These are phyloP conservation scores for Fusarium coicis DNA, from an alignment of 2,329 filamentous ascomycete genomes.

Conservation along the genomic window DNA sequence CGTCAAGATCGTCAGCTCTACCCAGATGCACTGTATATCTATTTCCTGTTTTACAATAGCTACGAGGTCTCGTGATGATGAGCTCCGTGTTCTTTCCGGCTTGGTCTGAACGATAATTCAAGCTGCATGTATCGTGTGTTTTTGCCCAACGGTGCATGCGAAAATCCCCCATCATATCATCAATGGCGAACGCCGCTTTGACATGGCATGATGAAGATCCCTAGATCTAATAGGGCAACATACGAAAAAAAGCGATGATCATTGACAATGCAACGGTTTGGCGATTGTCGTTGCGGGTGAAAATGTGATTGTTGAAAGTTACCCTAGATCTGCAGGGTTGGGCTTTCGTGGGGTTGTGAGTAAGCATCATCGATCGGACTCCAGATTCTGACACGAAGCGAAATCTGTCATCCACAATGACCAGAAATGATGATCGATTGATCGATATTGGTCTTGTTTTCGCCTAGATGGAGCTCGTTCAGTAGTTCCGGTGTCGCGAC, in stretches of 20 bases:
- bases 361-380: background rate
- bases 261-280: background rate
- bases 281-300: background rate
- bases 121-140: background rate
- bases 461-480: background rate
- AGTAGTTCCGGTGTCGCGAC: background rate
- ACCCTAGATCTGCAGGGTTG: slow-evolving; percentile 12
- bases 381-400: background rate
- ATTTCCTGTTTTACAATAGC: background rate
- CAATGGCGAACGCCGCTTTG: background rate
- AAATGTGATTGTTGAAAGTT: background rate
- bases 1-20: slow-evolving; percentile 28
- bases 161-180: background rate
- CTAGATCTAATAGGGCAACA: background rate
- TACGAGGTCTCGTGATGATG: background rate
- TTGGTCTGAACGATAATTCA: background rate
- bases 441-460: background rate
- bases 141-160: background rate
- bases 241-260: background rate
- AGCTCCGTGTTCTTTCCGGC: slow-evolving; percentile 2
- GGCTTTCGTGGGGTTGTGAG: background rate
- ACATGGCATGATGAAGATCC: background rate
- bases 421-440: background rate
- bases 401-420: background rate
- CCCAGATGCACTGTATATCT: slow-evolving; percentile 5